A percentile compares a stretch with the other conserved stretches of the same genome.
Conservation (phyloP, 2,329 filamentous ascomycete genomes). For the Fusarium annulatum region DNA sequence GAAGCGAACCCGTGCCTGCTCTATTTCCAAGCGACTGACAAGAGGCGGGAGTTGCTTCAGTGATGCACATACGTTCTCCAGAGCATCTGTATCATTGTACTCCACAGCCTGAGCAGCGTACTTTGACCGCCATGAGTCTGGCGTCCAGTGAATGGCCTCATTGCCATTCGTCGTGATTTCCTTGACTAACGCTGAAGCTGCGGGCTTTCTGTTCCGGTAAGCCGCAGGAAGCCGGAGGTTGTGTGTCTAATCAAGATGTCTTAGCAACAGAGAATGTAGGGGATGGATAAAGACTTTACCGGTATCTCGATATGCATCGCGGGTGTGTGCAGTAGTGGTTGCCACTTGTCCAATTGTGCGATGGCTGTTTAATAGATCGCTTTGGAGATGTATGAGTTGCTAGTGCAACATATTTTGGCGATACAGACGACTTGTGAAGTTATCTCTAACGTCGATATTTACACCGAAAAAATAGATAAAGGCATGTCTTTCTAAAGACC, state of each 20-base stretch:
- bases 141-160: neutral
- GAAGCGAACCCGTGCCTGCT: neutral
- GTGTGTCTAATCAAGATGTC: neutral
- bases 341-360: neutral
- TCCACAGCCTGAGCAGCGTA: neutral
- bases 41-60: neutral
- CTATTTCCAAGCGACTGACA: neutral
- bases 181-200: neutral
- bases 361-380: neutral
- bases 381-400: too few species aligned
- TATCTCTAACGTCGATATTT: neutral
- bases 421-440: too few species aligned
- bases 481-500: neutral
- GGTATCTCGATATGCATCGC: neutral
- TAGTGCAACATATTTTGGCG: too few species aligned
- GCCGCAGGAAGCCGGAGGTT: neutral
- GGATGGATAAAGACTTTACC: neutral
- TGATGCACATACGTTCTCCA: neutral
- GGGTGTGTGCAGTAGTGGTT: neutral
- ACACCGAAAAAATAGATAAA: neutral
- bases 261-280: neutral
- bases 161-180: neutral
- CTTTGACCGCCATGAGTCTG: neutral
- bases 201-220: neutral
- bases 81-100: neutral